phyloP scores from a whole-genome alignment of 495 filamentous ascomycete genomes.

The Daldinia childiae region DNA sequence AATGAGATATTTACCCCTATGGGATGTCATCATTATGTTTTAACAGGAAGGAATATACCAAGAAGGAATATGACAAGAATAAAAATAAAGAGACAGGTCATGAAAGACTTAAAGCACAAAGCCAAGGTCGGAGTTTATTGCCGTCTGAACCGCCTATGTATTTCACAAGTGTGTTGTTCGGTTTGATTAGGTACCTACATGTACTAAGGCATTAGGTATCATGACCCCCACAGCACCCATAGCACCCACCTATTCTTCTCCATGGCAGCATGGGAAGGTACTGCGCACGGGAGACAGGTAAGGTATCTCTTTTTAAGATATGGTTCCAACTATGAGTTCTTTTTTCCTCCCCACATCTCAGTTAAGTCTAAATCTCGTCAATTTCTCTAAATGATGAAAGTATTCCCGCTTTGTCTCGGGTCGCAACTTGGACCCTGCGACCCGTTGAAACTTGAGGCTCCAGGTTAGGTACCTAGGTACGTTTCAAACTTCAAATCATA shows the following conservation, averaged over 20 bases:
- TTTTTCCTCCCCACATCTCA: conserved; percentile 20
- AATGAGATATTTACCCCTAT: not conserved
- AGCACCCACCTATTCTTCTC: conserved; percentile 21
- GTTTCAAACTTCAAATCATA: conserved; percentile 40
- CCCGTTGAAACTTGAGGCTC: conserved; percentile 42
- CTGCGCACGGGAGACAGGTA: conserved; percentile 2
- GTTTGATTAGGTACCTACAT: conserved; percentile 29
- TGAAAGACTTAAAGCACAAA: conserved; percentile 26
- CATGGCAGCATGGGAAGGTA: not conserved
- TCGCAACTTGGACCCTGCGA: conserved; percentile 36
- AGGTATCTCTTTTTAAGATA: not conserved
- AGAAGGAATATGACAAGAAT: not conserved
- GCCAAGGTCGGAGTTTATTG: conserved; percentile 30
- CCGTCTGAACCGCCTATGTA: conserved; percentile 32
- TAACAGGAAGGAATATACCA: not conserved
- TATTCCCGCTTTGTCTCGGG: conserved; percentile 28
- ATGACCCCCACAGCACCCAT: conserved; percentile 31
- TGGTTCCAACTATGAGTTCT: not conserved
- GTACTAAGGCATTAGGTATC: not conserved
- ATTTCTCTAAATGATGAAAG: conserved; percentile 29
- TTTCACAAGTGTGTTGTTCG: conserved; percentile 3
- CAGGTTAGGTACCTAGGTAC: too few species aligned
- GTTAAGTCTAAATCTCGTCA: conserved; percentile 21
- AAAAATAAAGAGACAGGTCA: conserved; percentile 4
- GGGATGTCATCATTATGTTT: not conserved